Base-by-base conservation (phyloP, 169 alveolate genomes). In the Babesia bigemina region DNA sequence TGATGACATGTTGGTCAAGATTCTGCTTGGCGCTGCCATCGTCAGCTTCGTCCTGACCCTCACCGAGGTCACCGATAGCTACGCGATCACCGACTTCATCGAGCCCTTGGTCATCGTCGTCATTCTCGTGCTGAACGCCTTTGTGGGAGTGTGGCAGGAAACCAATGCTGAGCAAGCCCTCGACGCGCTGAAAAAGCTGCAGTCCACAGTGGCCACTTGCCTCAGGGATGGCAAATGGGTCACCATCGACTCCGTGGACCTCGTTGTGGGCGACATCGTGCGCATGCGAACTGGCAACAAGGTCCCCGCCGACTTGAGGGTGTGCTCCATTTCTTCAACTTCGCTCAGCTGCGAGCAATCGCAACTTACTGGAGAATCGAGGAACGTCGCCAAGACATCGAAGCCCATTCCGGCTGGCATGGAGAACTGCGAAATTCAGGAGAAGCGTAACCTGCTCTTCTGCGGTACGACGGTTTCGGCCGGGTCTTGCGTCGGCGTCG, bases 71-170 rank as follows among this genome's bases (percentile, higher is more conserved):
- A 86, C 89, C 48, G 92, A 83, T 12, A 97, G 95, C 56, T 97
- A 95, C 28, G 98, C 98, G 28, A 56, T 96, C 56, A 88, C 98
- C 2, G 98, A 98, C 28, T 98, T 91, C 86, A 96, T 98, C 22
- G 99, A 97, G 86, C 99, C 99, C 33, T 85, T 95, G 48, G 99
- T 98, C 19, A 96, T 97, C 47, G 73, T 97, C 28, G 75, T 95
- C 59, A 98, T 98, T 28, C 91, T 98, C 49, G 81, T 98, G 16
- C 91, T 95, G 16, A 98, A 97, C 88, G 99, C 99, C 0, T 85
- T 94, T 14, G 99, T 98, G 22, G 99, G 99, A 0, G 98, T 97
- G 28, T 95, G 98, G 98, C 99, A 98, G 87, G 99, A 98, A 82
- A 87, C 98, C 61, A 96, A 97, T 70, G 99, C 99, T 13, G 99